Evolutionary conservation across 129 eudicot genomes (phyloP).

Genomic region (Solidago caesia): DNA sequence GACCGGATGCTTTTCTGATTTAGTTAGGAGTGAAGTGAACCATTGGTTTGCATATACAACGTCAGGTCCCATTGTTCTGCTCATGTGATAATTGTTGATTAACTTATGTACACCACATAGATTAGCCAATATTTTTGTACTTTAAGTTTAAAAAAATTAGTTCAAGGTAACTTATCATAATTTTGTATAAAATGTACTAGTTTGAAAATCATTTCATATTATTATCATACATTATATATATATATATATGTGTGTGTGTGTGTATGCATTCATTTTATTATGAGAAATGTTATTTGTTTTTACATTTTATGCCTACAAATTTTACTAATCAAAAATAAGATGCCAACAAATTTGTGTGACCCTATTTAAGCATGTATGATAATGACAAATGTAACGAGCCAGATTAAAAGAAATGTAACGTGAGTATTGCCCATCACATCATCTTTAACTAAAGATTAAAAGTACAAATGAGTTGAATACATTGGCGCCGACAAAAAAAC

Average conservation of each 20-base stretch:
- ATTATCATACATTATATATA: not conserved
- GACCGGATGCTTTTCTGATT: not conserved
- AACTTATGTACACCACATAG: slow-evolving; percentile 10
- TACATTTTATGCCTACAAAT: no score
- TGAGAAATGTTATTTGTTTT: not conserved
- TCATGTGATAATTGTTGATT: not conserved
- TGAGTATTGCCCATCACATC: no score
- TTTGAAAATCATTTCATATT: not conserved
- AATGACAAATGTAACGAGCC: no score
- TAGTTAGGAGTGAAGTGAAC: slow-evolving; percentile 25
- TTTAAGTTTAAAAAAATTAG: slow-evolving; percentile 2
- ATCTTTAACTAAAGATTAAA: no score
- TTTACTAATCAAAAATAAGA: no score
- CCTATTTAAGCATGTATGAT: no score
- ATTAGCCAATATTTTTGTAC: not conserved
- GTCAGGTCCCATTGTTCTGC: slow-evolving; percentile 10
- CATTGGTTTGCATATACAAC: slow-evolving; percentile 20
- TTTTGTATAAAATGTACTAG: slow-evolving; percentile 21
- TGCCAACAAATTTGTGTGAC: no score
- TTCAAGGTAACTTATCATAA: slow-evolving; percentile 22
- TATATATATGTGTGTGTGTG: no score
- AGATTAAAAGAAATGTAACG: no score
- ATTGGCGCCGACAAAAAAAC: no score
- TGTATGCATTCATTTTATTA: not conserved
- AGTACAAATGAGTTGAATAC: no score